Base-by-base conservation (phyloP, 2,329 filamentous ascomycete genomes). In the Ceratocystis lukuohia region DNA sequence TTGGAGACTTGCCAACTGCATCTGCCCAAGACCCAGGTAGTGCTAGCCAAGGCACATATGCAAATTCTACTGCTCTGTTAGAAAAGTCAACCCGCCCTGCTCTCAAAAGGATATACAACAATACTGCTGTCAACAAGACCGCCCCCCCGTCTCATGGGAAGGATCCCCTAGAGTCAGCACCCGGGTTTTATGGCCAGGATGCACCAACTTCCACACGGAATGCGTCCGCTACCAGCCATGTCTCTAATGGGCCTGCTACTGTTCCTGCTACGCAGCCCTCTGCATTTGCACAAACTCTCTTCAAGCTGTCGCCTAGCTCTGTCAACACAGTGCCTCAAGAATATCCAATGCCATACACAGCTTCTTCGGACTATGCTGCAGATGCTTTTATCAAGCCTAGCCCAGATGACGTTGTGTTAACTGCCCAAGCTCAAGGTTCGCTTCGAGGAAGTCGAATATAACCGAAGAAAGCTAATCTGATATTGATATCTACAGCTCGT, bases 381-480 rank as follows among this genome's bases (percentile, higher is more conserved):
- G 79, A 84, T 73, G 84, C 86, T 68, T 96, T 96, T 77, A 80
- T 87, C 80, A 84, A 85, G 74, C 92, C 93, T 66, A 96, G 92
- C 76, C 92, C 92, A 71, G 92, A 97, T 78, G 92, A 96, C 75
- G 78, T 94, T 73, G 89, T 96, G 72, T 81, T 91, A 69, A 85
- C 87, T 75, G 93, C 92, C 71, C 93, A 96, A 80, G 87, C 87
- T 77, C 88, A 91, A 90, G 88, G 88, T 91, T 89, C 86, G 85
- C 82, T 78, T 73, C 62, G 65, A 68, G 33, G 61, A 48, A 30
- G 37, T 28, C 62, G 53, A 50, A 65, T 66, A 57, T 68, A 66
- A 37, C 28, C 28, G 30, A 37, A 61, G 45, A 69, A 70, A 66
- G 62, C 64, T 61, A 65, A 69, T 66, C 63, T 69, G 62, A 57